A percentile compares a stretch with the other conserved stretches of the same genome.
These are phyloP conservation scores for Simmondsia chinensis DNA, from an alignment of 148 eudicot species.

Conservation along the genomic window DNA sequence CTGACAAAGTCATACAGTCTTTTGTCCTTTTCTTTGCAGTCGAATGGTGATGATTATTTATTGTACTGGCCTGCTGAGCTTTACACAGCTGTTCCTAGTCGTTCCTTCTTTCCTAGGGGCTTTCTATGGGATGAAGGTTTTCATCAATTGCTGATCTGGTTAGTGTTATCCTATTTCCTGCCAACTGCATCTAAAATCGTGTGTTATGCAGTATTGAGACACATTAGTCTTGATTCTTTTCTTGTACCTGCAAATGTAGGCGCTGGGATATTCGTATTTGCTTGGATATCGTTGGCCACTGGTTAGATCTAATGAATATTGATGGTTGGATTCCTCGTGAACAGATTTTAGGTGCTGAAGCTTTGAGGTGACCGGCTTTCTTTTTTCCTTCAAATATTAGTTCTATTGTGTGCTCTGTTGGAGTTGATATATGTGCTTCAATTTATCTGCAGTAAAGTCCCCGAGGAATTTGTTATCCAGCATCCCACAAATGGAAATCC, in stretches of 20 bases:
- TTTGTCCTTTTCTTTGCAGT: conserved; percentile 39
- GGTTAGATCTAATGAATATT: conserved; percentile 92
- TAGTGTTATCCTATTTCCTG: conserved; percentile 14
- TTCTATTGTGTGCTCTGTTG: neutral
- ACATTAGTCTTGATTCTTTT: no score
- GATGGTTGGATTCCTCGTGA: conserved; percentile 99
- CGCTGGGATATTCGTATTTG: conserved; percentile 78
- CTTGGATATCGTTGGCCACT: conserved; percentile 92
- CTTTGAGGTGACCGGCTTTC: conserved; percentile 48
- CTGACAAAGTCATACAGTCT: conserved; percentile 24
- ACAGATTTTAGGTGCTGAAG: conserved; percentile 94
- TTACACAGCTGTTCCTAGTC: conserved; percentile 97
- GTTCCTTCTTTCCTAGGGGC: conserved; percentile 92
- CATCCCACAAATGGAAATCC: conserved; percentile 96
- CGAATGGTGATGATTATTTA: conserved; percentile 36
- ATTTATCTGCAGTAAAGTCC: conserved; percentile 71
- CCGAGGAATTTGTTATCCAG: conserved; percentile 86
- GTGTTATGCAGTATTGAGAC: neutral
- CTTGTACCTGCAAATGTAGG: conserved; percentile 24
- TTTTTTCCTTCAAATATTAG: neutral
- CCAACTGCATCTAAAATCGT: conserved; percentile 1
- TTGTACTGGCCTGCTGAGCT: conserved; percentile 98
- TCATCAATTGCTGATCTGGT: conserved; percentile 93
- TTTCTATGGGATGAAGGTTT: conserved; percentile 99
- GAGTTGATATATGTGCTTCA: neutral